A percentile compares a stretch with the other conserved stretches of the same genome.
Conservation (phyloP, 2,329 filamentous ascomycete genomes). For the Phialophora verrucosa region DNA sequence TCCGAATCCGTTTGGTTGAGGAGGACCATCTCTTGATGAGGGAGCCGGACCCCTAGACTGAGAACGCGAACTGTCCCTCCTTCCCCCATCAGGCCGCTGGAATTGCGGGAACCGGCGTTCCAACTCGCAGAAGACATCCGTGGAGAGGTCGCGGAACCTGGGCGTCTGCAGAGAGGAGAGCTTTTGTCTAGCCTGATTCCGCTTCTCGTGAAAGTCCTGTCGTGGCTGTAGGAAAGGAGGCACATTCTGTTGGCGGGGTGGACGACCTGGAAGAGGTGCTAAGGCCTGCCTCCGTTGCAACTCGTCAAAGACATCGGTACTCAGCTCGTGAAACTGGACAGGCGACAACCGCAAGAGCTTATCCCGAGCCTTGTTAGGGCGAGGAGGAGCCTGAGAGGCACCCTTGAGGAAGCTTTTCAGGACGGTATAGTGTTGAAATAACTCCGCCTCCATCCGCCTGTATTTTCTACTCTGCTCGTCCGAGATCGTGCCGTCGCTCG, state of each 20-base stretch:
- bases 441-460: conserved; percentile 67
- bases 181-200: conserved; percentile 96
- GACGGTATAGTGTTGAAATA: conserved; percentile 80
- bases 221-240: conserved; percentile 82
- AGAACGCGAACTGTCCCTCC: conserved; percentile 70
- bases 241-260: conserved; percentile 52
- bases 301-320: conserved; percentile 97
- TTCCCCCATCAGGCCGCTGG: conserved; percentile 69
- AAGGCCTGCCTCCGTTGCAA: conserved; percentile 81
- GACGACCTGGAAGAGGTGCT: conserved; percentile 48
- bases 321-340: conserved; percentile 95
- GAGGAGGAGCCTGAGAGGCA: conserved; percentile 34
- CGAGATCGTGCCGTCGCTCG: conserved; percentile 76
- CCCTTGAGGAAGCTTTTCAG: conserved; percentile 74
- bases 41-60: conserved; percentile 64
- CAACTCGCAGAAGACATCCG: conserved; percentile 93
- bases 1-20: conserved; percentile 43
- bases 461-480: conserved; percentile 68
- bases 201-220: conserved; percentile 89
- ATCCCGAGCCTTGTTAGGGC: conserved; percentile 85
- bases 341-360: conserved; percentile 88
- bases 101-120: conserved; percentile 89
- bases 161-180: conserved; percentile 85
- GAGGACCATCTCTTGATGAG: conserved; percentile 45
- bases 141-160: conserved; percentile 88